These are phyloP conservation scores for Evansstolkia leycettana DNA, from an alignment of 495 filamentous ascomycete genomes.

Conservation along the genomic window DNA sequence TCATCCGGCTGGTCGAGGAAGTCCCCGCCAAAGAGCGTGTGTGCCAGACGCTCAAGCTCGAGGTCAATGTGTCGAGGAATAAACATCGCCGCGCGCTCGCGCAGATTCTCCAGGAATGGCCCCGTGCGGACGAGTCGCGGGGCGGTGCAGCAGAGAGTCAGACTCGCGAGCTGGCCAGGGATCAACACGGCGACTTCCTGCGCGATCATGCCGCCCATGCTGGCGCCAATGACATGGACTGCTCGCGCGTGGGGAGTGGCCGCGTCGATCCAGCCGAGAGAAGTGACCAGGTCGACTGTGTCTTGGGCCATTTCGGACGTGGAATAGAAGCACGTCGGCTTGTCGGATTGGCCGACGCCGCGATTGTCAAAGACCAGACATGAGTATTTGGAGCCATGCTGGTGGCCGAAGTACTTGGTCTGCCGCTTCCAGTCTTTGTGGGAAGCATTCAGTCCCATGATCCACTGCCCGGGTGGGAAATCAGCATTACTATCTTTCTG, in stretches of 20 bases:
- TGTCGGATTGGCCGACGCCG: conserved; percentile 67
- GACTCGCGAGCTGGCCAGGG: conserved; percentile 47
- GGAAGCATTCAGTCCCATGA: conserved; percentile 19
- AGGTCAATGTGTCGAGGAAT: conserved; percentile 54
- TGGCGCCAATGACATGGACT: conserved; percentile 62
- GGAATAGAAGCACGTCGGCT: conserved; percentile 40
- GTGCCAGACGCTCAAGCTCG: conserved; percentile 40
- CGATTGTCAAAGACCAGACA: conserved; percentile 59
- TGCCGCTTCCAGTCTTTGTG: conserved; percentile 61
- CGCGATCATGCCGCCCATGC: conserved; percentile 80
- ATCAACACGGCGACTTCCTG: conserved; percentile 61
- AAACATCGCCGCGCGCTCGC: conserved; percentile 48
- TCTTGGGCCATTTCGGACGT: conserved; percentile 45
- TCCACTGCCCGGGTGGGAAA: conserved; percentile 12
- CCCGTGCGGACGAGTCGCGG: conserved; percentile 53
- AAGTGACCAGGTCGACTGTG: conserved; percentile 52
- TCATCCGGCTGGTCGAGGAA: conserved; percentile 54
- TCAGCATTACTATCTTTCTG: conserved; percentile 1
- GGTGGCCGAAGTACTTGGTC: conserved; percentile 62
- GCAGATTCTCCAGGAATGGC: conserved; percentile 50
- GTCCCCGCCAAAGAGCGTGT: conserved; percentile 42
- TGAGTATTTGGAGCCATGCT: conserved; percentile 47
- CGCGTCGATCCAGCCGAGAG: conserved; percentile 45
- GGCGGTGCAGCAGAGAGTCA: conserved; percentile 59
- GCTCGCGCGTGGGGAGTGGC: conserved; percentile 41